phyloP scores from a whole-genome alignment of 371 early-diverging fungal species.

The Dinochytrium kinnereticum region DNA sequence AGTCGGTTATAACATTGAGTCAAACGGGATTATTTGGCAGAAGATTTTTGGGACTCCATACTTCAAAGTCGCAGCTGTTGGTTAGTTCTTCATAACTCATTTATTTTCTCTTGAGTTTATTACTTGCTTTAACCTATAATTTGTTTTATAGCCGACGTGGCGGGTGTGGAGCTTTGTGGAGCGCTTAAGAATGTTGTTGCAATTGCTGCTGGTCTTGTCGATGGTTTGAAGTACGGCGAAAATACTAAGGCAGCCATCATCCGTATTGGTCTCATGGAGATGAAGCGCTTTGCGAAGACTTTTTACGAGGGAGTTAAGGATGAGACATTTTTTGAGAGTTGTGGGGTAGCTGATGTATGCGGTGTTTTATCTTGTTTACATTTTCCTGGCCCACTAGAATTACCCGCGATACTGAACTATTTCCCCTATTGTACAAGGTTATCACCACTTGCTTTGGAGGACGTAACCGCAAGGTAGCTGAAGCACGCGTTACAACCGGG shows the following conservation, averaged over 20 bases:
- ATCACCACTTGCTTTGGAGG: slow-evolving; percentile 98
- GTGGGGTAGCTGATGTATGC: slow-evolving; percentile 78
- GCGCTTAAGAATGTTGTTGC: slow-evolving; percentile 99
- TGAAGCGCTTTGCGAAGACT: slow-evolving; percentile 88
- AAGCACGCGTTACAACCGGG: slow-evolving; percentile 86
- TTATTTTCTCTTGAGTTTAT: neutral
- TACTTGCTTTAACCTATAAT: neutral
- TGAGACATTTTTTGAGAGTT: slow-evolving; percentile 94
- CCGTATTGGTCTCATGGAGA: slow-evolving; percentile 94
- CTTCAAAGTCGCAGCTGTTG: slow-evolving; percentile 61
- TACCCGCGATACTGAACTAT: neutral
- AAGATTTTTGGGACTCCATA: slow-evolving; percentile 86
- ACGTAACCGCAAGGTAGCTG: slow-evolving; percentile 93
- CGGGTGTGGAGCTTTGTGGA: slow-evolving; percentile 96
- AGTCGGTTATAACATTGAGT: slow-evolving; percentile 74
- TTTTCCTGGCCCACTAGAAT: too few species aligned
- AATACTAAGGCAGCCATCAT: slow-evolving; percentile 98
- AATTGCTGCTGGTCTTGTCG: slow-evolving; percentile 95
- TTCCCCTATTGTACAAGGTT: slow-evolving; percentile 51
- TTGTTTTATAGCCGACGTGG: slow-evolving; percentile 75
- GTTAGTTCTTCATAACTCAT: slow-evolving; percentile 1
- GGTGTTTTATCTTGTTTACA: slow-evolving; percentile 3
- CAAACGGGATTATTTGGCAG: slow-evolving; percentile 77
- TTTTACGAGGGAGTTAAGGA: slow-evolving; percentile 80
- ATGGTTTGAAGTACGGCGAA: slow-evolving; percentile 84